Evolutionary conservation across 192 early-diverging fungal genomes (phyloP).

Genomic region (Mortierella alpina): DNA sequence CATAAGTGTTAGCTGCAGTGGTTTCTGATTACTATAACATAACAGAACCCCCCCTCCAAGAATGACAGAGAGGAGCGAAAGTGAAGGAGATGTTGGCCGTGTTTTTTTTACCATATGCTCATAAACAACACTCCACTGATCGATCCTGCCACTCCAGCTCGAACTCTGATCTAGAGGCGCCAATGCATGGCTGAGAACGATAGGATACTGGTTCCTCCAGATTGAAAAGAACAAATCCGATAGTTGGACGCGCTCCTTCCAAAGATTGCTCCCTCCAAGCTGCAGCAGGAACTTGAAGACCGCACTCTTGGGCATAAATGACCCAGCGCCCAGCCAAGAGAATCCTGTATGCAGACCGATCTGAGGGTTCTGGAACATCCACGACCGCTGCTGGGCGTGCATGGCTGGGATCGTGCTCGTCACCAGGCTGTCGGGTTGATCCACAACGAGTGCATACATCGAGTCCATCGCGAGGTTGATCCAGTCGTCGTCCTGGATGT

Average conservation of each 20-base stretch:
- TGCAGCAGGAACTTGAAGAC: constrained; percentile 62
- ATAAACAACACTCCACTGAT: constrained; percentile 63
- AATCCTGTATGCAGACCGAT: constrained; percentile 61
- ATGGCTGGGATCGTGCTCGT: constrained; percentile 61
- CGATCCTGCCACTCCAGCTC: constrained; percentile 56
- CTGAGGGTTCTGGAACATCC: constrained; percentile 63
- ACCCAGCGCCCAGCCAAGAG: constrained; percentile 57
- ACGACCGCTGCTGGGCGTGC: constrained; percentile 57
- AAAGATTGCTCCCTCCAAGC: constrained; percentile 59
- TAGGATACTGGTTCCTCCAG: constrained; percentile 65
- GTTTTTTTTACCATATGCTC: constrained; percentile 52
- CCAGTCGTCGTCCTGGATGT: constrained; percentile 70
- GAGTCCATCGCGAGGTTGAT: constrained; percentile 64
- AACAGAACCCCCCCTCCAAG: background rate
- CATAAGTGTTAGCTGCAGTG: background rate
- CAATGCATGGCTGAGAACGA: constrained; percentile 43
- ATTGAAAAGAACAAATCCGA: constrained; percentile 63
- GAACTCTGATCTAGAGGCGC: constrained; percentile 51
- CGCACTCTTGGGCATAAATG: constrained; percentile 58
- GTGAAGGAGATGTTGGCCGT: background rate
- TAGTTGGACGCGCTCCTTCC: constrained; percentile 58
- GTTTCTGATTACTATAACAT: no score
- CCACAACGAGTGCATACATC: constrained; percentile 63
- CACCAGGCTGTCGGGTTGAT: constrained; percentile 58
- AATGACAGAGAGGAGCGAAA: background rate